Evolutionary conservation across 768 basidiomycete genomes (phyloP), one percentile per base, ranked within the genome.

Genomic region (Tricholoma saponaceum): DNA sequence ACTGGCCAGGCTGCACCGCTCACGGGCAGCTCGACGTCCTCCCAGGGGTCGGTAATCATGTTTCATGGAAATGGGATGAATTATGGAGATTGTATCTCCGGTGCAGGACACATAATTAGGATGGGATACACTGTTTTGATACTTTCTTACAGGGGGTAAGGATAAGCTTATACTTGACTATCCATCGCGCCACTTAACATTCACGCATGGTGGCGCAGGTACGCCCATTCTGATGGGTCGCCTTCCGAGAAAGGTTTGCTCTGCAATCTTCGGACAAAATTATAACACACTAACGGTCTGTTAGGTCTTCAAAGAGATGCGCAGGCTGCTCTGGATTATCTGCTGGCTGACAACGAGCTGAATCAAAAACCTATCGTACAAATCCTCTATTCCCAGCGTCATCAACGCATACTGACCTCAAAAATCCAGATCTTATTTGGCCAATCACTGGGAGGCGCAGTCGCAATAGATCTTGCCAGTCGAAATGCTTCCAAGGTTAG

Each of bases 21-120:
- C 14, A n/a, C 14, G 0, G 32, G 20, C 10, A 0, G 14, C 3
- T 8, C 16, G 23, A 37, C 62, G 23, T 9, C 41, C 20, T 61
- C 62, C 16, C 74, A 86, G 12, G 92, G 91, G 5, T 95, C 92
- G 0, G 77, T 95, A 4, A 71, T 98, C 39, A 84, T 96, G 79
- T 92, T 95, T 57, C 94, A 96, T 64, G 95, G 94, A 2, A 89
- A 90, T 60, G 84, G 82, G 0, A 85, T 85, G 59, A 87, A 89
- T 61, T 76, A 83, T 43, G 90, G 91, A 4, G 87, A 93, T 64
- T 79, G 90, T 0, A 76, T 92, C 55, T 83, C 87, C 3, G 69
- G 87, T 14, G 92, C 87, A 0, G 73, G 75, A 26, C 72, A 85
- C 30, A 89, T 95, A 63, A 85, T 79, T 18, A 75, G 79, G 62